These are phyloP conservation scores for Asterochloris sp. DNA, from an alignment of 139 green algal species.

Conservation along the genomic window DNA sequence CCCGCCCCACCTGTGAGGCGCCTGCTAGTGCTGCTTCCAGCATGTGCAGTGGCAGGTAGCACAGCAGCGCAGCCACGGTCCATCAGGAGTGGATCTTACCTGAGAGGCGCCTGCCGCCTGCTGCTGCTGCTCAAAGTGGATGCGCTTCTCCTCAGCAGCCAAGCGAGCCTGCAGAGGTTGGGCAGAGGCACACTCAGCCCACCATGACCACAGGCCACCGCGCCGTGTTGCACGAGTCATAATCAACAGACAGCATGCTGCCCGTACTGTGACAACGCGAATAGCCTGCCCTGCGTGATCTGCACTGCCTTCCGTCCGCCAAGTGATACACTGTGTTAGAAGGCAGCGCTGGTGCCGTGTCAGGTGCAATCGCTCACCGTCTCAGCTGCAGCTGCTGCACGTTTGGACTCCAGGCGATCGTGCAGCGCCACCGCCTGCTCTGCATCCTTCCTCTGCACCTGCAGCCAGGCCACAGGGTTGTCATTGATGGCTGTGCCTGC, in stretches of 20 bases:
- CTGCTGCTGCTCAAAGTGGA: constrained; percentile 19
- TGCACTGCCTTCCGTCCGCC: not conserved
- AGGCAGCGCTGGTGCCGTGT: not conserved
- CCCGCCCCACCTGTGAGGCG: no score
- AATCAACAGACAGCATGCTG: not conserved
- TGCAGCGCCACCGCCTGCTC: constrained; percentile 13
- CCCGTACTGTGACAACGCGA: not conserved
- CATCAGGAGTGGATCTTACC: no score
- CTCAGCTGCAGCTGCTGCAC: constrained; percentile 5
- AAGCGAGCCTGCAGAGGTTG: not conserved
- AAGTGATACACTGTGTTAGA: not conserved
- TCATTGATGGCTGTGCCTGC: not conserved
- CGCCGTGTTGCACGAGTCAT: not conserved
- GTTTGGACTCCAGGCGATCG: constrained; percentile 11
- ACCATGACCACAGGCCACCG: not conserved
- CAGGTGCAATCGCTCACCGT: not conserved
- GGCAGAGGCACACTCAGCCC: not conserved
- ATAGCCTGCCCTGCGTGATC: not conserved
- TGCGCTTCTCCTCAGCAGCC: constrained; percentile 15
- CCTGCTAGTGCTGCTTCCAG: no score
- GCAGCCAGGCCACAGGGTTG: not conserved
- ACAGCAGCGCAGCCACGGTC: no score
- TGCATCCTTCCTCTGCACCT: not conserved
- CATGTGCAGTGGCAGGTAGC: no score
- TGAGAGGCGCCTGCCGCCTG: constrained; percentile 10